These are phyloP conservation scores for Boletus speciosus DNA, from an alignment of 768 basidiomycete genomes.

Conservation along the genomic window DNA sequence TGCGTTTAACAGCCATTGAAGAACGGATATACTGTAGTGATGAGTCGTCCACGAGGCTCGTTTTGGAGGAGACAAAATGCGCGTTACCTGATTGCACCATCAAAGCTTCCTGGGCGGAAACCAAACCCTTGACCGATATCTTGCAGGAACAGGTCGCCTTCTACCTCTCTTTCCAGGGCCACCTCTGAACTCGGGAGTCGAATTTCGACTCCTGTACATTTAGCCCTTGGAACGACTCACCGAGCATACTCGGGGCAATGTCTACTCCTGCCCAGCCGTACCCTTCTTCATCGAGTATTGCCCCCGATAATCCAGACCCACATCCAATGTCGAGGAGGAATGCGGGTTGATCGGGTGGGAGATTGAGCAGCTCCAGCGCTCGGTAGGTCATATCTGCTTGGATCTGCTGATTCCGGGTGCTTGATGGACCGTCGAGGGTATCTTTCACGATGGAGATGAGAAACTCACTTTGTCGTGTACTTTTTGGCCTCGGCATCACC, in stretches of 20 bases:
- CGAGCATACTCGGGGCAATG: slow-evolving; percentile 95
- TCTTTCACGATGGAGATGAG: not conserved
- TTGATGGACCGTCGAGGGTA: slow-evolving; percentile 32
- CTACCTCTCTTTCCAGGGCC: slow-evolving; percentile 90
- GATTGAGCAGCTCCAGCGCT: slow-evolving; percentile 84
- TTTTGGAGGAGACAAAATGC: not conserved
- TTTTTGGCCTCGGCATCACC: slow-evolving; percentile 93
- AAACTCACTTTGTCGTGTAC: slow-evolving; percentile 86
- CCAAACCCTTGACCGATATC: slow-evolving; percentile 99
- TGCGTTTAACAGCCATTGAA: slow-evolving; percentile 98
- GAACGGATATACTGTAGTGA: slow-evolving; percentile 83
- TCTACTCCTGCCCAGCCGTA: slow-evolving; percentile 93
- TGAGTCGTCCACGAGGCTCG: not conserved
- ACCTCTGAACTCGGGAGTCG: slow-evolving; percentile 59
- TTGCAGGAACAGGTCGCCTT: slow-evolving; percentile 93
- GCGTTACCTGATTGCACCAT: slow-evolving; percentile 89
- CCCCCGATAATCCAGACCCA: slow-evolving; percentile 94
- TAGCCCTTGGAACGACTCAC: slow-evolving; percentile 40
- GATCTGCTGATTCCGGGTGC: slow-evolving; percentile 93
- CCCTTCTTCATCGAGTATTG: slow-evolving; percentile 93
- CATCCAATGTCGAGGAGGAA: slow-evolving; percentile 95
- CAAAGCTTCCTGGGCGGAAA: slow-evolving; percentile 94
- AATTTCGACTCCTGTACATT: not conserved
- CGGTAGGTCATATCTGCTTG: slow-evolving; percentile 98
- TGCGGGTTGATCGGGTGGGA: slow-evolving; percentile 76